Base-by-base conservation (phyloP, 257 asterid species). In the Penstemon eatonii region DNA sequence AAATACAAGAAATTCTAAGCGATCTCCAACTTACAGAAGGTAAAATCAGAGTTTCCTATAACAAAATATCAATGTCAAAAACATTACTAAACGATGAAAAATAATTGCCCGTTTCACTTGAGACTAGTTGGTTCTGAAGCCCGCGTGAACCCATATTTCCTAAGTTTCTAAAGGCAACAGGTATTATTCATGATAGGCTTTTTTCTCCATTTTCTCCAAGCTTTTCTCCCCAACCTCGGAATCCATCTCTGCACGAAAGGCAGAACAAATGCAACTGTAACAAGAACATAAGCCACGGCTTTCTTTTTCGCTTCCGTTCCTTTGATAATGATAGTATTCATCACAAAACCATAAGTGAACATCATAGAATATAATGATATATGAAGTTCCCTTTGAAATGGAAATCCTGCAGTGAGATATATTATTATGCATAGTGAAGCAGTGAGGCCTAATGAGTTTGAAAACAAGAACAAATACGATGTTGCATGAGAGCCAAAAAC, bases 371-470 rank as follows among this genome's bases (percentile, higher is more conserved):
- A 61, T 46, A 68, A 15, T 2, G 75, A 67, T 4, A 68, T 74
- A 36, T 52, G 71, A 6, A 74, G 70, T 41, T 68, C 79, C 12
- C 56, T 62, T 42, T 62, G 74, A 66, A 73, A 67, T 6, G 78
- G 74, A 15, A 74, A 74, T 4, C 71, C 70, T 6, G 55, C 25
- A 9, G 79, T 74, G 47, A 74, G 75, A 39, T 75, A 75, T 40
- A 68, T 75, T 5, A 75, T 68, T 4, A 75, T 68, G 79, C 75
- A 68, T 2, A 60, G 49, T 5, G 75, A 63, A 54, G 79, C 67
- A 40, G 75, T 56, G 12, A 75, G 52, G 40, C 71, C 79, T 39
- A 75, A 68, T 8, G 79, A 68, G 67, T 56, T 64, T 6, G 65
- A 37, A 36, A 70, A 70, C 63, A 70, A 33, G 61, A 70, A 70